These are phyloP conservation scores for Chondrus crispus DNA, from an alignment of 23 red algal species.

Conservation along the genomic window DNA sequence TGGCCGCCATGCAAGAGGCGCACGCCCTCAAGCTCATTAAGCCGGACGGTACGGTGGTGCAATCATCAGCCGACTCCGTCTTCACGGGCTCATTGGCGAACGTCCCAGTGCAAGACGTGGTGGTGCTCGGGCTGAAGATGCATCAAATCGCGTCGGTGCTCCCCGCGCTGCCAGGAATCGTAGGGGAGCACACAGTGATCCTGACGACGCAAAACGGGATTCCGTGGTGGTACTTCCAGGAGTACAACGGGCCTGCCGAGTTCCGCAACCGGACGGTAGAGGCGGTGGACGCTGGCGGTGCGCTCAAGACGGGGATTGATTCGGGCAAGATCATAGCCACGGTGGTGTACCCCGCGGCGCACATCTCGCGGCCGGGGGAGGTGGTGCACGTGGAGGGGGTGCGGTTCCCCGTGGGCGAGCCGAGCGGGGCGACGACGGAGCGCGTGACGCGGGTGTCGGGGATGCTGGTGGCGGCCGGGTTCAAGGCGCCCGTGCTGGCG, in stretches of 20 bases:
- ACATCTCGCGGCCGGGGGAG: constrained; percentile 46
- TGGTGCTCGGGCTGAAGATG: constrained; percentile 68
- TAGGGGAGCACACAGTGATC: constrained; percentile 15
- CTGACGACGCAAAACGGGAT: constrained; percentile 71
- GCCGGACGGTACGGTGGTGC: background rate
- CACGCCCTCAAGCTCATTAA: constrained; percentile 18
- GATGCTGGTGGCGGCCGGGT: constrained; percentile 66
- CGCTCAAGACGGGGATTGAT: constrained; percentile 43
- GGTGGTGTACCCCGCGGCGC: constrained; percentile 73
- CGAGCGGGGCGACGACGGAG: constrained; percentile 14
- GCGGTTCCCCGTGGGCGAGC: constrained; percentile 73
- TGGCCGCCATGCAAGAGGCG: constrained; percentile 45
- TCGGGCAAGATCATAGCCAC: constrained; percentile 45
- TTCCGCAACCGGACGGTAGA: constrained; percentile 28
- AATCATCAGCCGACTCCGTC: constrained; percentile 9
- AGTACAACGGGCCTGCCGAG: constrained; percentile 32
- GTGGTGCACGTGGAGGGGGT: constrained; percentile 66
- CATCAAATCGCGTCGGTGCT: constrained; percentile 60
- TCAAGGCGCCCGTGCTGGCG: constrained; percentile 63
- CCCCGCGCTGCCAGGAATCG: background rate
- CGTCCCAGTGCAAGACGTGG: constrained; percentile 34
- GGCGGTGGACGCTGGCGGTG: constrained; percentile 55
- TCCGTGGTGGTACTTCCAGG: constrained; percentile 86
- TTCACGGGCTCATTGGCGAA: constrained; percentile 27
- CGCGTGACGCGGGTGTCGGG: constrained; percentile 51